phyloP scores from a whole-genome alignment of 352 stramenopile genomes.

The Pythium dissotocum region DNA sequence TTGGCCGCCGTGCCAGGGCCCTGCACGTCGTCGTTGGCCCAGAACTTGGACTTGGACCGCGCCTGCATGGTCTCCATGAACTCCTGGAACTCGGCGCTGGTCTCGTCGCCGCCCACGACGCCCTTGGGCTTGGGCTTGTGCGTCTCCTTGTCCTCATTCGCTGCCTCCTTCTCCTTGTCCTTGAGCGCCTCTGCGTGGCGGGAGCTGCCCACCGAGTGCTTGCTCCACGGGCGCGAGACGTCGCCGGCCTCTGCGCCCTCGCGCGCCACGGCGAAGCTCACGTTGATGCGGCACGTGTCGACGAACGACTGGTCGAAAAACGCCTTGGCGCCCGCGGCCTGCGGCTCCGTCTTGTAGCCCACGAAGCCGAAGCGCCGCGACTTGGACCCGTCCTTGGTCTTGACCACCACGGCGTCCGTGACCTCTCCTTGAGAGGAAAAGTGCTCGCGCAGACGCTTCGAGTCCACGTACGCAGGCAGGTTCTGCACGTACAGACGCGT shows the following conservation, averaged over 20 bases:
- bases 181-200: slow-evolving; percentile 34
- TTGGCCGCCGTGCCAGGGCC: slow-evolving; percentile 33
- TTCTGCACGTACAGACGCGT: slow-evolving; percentile 86
- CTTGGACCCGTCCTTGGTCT: slow-evolving; percentile 87
- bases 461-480: slow-evolving; percentile 77
- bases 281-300: slow-evolving; percentile 84
- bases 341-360: slow-evolving; percentile 69
- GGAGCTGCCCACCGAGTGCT: slow-evolving; percentile 86
- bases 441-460: slow-evolving; percentile 66
- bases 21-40: slow-evolving; percentile 89
- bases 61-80: slow-evolving; percentile 92
- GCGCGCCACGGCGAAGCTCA: slow-evolving; percentile 80
- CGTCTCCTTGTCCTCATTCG: slow-evolving; percentile 22
- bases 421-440: slow-evolving; percentile 81
- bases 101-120: slow-evolving; percentile 26
- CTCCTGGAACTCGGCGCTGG: slow-evolving; percentile 76
- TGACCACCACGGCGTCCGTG: slow-evolving; percentile 88
- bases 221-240: slow-evolving; percentile 83
- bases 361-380: slow-evolving; percentile 86
- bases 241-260: slow-evolving; percentile 44
- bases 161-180: slow-evolving; percentile 9
- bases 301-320: slow-evolving; percentile 91
- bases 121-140: slow-evolving; percentile 30
- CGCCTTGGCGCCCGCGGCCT: slow-evolving; percentile 53
- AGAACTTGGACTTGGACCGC: slow-evolving; percentile 88